Conservation (phyloP, 257 asterid species). For the Anisodus tanguticus region DNA sequence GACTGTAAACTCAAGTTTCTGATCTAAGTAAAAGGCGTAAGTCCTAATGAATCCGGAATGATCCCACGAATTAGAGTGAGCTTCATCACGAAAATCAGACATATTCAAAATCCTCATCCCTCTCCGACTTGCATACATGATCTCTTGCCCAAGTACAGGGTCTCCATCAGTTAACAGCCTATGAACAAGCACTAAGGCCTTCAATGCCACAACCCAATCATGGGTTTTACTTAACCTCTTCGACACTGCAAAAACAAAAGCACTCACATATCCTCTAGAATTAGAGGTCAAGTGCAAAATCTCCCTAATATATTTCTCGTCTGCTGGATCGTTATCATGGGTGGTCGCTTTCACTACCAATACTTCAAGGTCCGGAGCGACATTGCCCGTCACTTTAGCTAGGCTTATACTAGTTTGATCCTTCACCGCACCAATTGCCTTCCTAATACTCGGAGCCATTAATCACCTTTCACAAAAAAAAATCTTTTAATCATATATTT, state of each 20-base stretch:
- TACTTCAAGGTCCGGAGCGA: slow-evolving; percentile 76
- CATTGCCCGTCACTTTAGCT: slow-evolving; percentile 71
- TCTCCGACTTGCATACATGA: slow-evolving; percentile 54
- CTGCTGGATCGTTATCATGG: slow-evolving; percentile 70
- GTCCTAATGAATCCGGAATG: slow-evolving; percentile 65
- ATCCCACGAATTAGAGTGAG: slow-evolving; percentile 77
- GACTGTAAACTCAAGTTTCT: slow-evolving; percentile 62
- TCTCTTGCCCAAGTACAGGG: slow-evolving; percentile 53
- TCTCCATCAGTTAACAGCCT: slow-evolving; percentile 71
- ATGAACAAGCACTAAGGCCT: slow-evolving; percentile 74
- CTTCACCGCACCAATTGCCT: slow-evolving; percentile 80
- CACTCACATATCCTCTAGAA: slow-evolving; percentile 56
- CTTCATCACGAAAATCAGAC: slow-evolving; percentile 77
- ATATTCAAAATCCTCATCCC: slow-evolving; percentile 60
- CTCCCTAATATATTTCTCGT: slow-evolving; percentile 66
- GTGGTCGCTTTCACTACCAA: slow-evolving; percentile 72
- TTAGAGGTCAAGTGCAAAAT: slow-evolving; percentile 52
- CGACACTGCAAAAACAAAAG: slow-evolving; percentile 57
- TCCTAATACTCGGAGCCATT: slow-evolving; percentile 49
- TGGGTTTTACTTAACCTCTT: slow-evolving; percentile 66
- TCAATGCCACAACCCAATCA: slow-evolving; percentile 82
- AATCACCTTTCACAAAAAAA: slow-evolving; percentile 23
- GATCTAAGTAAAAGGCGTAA: slow-evolving; percentile 63
- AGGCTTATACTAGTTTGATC: slow-evolving; percentile 79
- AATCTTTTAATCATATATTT: background rate